These are phyloP conservation scores for Helotiales sp. DNA, from an alignment of 2,329 filamentous ascomycete species.

Conservation along the genomic window DNA sequence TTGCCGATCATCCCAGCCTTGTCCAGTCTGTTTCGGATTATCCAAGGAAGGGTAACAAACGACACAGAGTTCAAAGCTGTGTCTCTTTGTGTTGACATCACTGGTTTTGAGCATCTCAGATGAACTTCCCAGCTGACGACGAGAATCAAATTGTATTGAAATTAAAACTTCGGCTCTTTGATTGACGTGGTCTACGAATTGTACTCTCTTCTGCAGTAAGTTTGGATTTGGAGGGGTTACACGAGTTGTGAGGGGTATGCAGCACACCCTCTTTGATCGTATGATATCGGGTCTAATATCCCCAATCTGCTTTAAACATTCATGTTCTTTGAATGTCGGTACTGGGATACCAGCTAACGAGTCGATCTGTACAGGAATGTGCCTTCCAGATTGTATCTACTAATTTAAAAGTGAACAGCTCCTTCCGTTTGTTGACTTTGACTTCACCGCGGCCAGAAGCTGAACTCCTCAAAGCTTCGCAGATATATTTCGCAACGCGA, in stretches of 20 bases:
- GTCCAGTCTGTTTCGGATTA: conserved; percentile 9
- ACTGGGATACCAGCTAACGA: neutral
- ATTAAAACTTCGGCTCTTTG: neutral
- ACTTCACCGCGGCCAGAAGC: neutral
- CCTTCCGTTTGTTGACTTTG: neutral
- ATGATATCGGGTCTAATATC: conserved; percentile 4
- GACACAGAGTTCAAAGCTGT: neutral
- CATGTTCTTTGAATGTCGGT: neutral
- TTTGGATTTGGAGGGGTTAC: neutral
- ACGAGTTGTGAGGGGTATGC: conserved; percentile 5
- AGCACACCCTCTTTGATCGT: conserved; percentile 4
- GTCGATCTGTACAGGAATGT: neutral
- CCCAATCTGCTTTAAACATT: neutral
- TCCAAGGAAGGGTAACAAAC: conserved; percentile 14
- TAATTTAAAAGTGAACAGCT: conserved; percentile 6
- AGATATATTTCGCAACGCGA: neutral
- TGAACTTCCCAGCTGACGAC: conserved; percentile 9
- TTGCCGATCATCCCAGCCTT: conserved; percentile 10
- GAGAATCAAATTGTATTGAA: neutral
- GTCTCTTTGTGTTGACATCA: conserved; percentile 4
- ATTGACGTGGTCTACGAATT: neutral
- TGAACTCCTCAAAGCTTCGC: neutral
- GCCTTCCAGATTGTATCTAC: neutral
- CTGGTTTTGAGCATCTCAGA: conserved; percentile 2
- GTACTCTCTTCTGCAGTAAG: neutral